Conservation (phyloP, 768 basidiomycete genomes). For the Mrakia hoshinonis region DNA sequence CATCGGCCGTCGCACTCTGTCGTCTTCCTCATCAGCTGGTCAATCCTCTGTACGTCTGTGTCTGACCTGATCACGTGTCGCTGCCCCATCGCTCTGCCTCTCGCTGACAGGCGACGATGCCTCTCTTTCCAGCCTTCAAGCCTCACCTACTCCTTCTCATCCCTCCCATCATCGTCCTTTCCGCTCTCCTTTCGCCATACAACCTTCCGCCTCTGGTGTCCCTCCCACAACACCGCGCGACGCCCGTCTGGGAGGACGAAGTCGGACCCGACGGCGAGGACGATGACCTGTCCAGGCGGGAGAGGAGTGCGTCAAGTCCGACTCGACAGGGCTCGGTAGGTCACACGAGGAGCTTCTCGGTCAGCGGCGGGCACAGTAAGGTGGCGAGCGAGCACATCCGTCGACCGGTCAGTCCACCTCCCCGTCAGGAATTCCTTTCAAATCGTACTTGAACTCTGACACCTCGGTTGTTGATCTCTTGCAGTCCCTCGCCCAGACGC, state of each 20-base stretch:
- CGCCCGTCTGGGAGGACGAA: constrained; percentile 5
- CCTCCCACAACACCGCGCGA: not conserved
- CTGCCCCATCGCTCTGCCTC: not conserved
- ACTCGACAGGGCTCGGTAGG: not conserved
- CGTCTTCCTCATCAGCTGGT: constrained; percentile 22
- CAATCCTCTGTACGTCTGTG: constrained; percentile 15
- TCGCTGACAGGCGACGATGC: not conserved
- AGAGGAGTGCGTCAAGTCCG: not conserved
- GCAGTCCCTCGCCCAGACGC: not conserved
- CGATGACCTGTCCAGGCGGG: not conserved
- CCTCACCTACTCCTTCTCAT: constrained; percentile 17
- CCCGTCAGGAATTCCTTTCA: not conserved
- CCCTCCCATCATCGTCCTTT: constrained; percentile 3
- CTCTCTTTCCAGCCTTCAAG: constrained; percentile 16
- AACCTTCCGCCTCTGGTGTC: not conserved
- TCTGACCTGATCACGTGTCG: not conserved
- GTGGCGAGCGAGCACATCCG: not conserved
- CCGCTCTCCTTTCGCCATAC: constrained; percentile 5
- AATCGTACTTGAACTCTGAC: not conserved
- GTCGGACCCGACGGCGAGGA: not conserved
- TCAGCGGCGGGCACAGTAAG: not conserved
- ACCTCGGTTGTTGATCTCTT: not conserved
- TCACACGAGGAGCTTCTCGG: not conserved
- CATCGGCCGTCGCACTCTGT: constrained; percentile 5
- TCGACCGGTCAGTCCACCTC: not conserved